Evolutionary conservation across 129 eudicot species (phyloP).

Genomic region (Erigeron canadensis): DNA sequence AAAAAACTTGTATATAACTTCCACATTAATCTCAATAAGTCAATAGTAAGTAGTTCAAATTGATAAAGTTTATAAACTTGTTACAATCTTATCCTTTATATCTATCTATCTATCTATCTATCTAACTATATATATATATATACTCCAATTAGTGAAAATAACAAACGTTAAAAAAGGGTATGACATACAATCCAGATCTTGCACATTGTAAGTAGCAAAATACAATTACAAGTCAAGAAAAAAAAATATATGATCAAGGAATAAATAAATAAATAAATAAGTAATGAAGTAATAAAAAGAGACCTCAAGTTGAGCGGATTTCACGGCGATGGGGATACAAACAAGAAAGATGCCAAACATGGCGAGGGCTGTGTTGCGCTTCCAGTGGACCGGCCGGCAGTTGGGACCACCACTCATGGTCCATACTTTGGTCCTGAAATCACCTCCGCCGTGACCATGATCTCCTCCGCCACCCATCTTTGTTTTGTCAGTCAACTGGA

Average conservation of each 20-base stretch:
- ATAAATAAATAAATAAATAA: neutral
- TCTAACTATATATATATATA: no score
- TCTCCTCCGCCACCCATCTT: constrained; percentile 68
- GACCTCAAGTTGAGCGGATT: constrained; percentile 95
- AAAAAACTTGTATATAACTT: no score
- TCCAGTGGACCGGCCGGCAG: constrained; percentile 94
- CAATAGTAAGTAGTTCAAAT: no score
- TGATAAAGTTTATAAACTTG: no score
- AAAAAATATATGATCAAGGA: neutral
- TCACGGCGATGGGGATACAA: constrained; percentile 94
- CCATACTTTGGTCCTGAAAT: constrained; percentile 91
- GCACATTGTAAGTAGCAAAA: constrained; percentile 3
- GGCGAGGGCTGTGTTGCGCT: constrained; percentile 95
- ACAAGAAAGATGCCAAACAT: constrained; percentile 77
- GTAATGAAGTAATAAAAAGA: neutral
- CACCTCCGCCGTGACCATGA: constrained; percentile 45
- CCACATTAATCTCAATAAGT: no score
- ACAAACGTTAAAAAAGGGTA: no score
- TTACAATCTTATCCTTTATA: no score
- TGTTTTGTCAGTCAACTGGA: constrained; percentile 5
- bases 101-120: no score
- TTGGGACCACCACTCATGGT: constrained; percentile 85
- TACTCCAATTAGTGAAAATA: no score
- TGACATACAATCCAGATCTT: constrained; percentile 21
- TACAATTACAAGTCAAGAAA: neutral